Evolutionary conservation across 2,329 filamentous ascomycete genomes (phyloP).

Genomic region (Apiospora pterosperma): DNA sequence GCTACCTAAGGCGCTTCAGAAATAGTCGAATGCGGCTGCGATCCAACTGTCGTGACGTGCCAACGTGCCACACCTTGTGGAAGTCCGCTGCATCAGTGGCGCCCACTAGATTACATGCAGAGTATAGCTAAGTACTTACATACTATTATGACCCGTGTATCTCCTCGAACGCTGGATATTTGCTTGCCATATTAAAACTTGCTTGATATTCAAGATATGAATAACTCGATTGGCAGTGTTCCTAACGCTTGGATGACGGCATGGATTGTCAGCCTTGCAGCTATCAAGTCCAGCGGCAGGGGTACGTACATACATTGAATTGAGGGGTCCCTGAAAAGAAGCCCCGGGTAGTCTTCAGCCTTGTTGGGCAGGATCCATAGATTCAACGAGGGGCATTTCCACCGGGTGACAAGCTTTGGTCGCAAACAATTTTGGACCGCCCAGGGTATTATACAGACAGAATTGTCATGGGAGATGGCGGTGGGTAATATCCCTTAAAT

Average conservation of each 20-base stretch:
- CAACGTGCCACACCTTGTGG: neutral
- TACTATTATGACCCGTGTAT: no score
- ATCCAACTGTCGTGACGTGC: neutral
- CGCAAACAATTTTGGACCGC: neutral
- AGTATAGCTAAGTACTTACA: neutral
- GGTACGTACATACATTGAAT: no score
- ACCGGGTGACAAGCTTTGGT: neutral
- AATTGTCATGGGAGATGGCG: neutral
- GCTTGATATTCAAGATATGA: no score
- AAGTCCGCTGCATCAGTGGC: neutral
- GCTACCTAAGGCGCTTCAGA: neutral
- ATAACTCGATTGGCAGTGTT: no score
- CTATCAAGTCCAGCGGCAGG: neutral
- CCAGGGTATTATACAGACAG: neutral
- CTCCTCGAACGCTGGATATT: no score
- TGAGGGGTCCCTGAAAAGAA: neutral
- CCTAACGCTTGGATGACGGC: no score
- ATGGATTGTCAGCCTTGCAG: slow-evolving; percentile 4
- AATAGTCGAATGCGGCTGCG: neutral
- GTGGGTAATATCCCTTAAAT: neutral
- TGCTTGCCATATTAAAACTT: no score
- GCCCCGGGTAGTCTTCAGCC: neutral
- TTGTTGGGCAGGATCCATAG: neutral
- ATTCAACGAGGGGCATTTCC: neutral
- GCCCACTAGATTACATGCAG: neutral